phyloP scores from a whole-genome alignment of 2,329 filamentous ascomycete species.

The Calonectria hawksworthii region DNA sequence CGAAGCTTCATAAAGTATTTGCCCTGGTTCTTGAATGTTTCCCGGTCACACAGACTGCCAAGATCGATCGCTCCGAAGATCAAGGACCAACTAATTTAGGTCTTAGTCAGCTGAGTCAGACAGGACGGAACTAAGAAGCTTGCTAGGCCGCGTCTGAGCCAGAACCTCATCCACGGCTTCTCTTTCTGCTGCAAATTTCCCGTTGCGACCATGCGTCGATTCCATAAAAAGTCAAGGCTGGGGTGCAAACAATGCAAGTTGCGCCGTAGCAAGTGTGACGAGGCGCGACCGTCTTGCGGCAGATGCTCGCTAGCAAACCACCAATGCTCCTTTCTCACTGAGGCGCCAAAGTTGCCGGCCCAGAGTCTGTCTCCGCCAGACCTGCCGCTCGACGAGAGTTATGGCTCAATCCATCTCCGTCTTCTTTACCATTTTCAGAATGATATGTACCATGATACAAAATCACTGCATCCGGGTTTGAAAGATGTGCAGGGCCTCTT shows the following conservation, averaged over 20 bases:
- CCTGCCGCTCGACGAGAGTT: not conserved
- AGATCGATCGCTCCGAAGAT: not conserved
- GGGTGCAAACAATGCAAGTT: slow-evolving; percentile 4
- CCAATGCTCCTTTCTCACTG: not conserved
- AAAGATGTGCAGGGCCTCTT: not conserved
- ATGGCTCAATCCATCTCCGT: not conserved
- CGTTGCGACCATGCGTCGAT: not conserved
- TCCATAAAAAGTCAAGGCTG: not conserved
- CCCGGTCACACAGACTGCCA: not conserved
- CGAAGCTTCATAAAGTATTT: not conserved
- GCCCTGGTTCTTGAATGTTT: not conserved
- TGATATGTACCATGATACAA: not conserved
- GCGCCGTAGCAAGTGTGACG: not conserved
- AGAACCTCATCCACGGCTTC: not conserved
- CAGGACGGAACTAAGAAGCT: not conserved
- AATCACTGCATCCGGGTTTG: not conserved
- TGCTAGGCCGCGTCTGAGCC: not conserved
- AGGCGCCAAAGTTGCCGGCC: not conserved
- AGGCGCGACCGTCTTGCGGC: not conserved
- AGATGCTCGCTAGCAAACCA: not conserved
- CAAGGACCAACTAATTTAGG: not conserved
- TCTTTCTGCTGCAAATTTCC: not conserved
- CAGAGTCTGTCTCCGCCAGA: not conserved
- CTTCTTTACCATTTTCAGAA: slow-evolving; percentile 1
- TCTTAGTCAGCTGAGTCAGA: not conserved